Base-by-base conservation (phyloP, 441 rosid species). In the Eutrema salsugineum region DNA sequence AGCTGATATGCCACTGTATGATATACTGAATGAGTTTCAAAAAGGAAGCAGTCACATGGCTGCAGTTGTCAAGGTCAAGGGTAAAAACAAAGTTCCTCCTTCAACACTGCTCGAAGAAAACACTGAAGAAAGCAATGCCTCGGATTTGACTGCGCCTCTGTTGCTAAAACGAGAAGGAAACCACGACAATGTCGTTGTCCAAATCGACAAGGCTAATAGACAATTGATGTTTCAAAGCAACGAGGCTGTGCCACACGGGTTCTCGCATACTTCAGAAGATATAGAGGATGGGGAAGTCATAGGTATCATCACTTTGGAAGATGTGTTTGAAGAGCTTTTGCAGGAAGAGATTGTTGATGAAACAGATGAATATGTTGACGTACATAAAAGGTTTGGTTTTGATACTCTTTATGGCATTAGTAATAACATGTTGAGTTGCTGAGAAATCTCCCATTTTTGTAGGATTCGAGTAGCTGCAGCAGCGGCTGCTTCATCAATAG, bases 21-120 rank as follows among this genome's bases (percentile, higher is more conserved):
- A 91, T 80, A 93, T 94, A 63, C 79, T 94, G 32, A 94, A 94
- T 17, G 99, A 94, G 85, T 94, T 94, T 83, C 99, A 94, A 76
- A 91, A 94, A 81, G 99, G 99, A 43, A 91, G 97, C 78, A 94
- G 97, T 80, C 98, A 94, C 77, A 94, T 90, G 99, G 99, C 99
- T 30, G 99, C 99, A 67, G 97, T 95, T 70, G 99, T 92, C 53
- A 92, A 84, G 81, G 81, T 86, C 40, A 91, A 84, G 74, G 90
- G 85, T 27, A 86, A 88, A 79, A 51, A 53, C 79, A 88, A 80
- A 81, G 71, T 56, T 63, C 83, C 76, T 76, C 81, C 78, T 36
- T 73, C 79, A 20, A 66, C 80, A 56, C 48, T 38, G 50, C 87
- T 80, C 35, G 87, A 81, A 56, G 90, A 81, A 70, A 79, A 78